Evolutionary conservation across 176 grass and related monocot genomes (phyloP).

Genomic region (Carex scoparia): DNA sequence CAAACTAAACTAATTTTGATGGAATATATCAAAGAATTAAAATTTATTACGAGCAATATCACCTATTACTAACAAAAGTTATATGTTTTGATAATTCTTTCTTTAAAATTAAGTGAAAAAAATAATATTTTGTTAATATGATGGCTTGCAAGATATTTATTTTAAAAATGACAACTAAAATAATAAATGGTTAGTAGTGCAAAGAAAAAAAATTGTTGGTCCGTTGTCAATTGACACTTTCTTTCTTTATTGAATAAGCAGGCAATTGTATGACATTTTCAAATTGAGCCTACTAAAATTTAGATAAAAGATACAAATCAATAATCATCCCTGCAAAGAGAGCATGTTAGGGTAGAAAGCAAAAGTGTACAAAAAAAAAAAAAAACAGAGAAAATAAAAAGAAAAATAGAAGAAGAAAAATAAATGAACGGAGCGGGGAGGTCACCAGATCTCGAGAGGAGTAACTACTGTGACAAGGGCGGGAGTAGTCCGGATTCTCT

Average conservation of each 20-base stretch:
- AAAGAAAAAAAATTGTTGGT: background rate
- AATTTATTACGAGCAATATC: background rate
- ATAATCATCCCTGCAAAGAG: constrained; percentile 5
- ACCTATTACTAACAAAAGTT: background rate
- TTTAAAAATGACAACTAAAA: background rate
- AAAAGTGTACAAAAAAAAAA: background rate
- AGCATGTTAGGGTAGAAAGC: constrained; percentile 33
- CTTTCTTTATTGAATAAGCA: background rate
- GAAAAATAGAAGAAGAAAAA: no score
- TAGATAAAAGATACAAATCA: background rate
- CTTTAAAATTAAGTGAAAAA: background rate
- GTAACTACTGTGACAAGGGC: constrained; percentile 23
- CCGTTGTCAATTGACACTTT: background rate
- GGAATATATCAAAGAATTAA: background rate
- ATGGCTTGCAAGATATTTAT: background rate
- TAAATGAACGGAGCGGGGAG: background rate
- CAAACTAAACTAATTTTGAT: background rate
- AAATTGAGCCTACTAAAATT: background rate
- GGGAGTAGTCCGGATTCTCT: background rate
- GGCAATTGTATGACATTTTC: background rate
- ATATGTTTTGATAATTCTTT: background rate
- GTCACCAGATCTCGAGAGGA: constrained; percentile 35
- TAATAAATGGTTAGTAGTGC: background rate
- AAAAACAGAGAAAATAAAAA: no score
- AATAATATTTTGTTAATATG: background rate